Evolutionary conservation across 1,139 yeast species (phyloP), one percentile per base, ranked within the genome.

Genomic region (Nakaseomyces kungkrabaensis): DNA sequence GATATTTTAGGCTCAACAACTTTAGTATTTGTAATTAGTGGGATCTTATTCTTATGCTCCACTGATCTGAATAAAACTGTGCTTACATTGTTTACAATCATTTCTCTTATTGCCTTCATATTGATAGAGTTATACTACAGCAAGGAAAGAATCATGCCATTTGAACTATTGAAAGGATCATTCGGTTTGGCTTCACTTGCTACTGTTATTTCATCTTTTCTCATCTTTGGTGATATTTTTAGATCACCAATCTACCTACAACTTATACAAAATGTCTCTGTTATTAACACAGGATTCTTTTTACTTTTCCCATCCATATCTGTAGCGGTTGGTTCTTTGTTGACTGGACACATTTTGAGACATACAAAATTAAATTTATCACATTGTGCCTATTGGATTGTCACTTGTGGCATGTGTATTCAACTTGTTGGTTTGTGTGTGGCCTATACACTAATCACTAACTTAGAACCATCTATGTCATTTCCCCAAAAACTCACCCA

Each of bases 1-100:
- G 97, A 90, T 65, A 74, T 86, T 56, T 68, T 76, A 45, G 97
- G 97, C 4, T 79, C 94, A 0, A 63, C 77, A 31, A 70, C 81
- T 40, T 70, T 85, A 60, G 85, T 86, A 41, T 52, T 72, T 13
- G 68, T 84, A 1, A 74, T 87, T 52, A 65, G 75, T 17, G 66
- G 77, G 38, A 55, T 75, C 36, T 73, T 88, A 41, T 65, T 73
- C 49, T 51, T 73, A 25, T 64, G 71, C 34, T 68, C 74, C 5
- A 56, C 63, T 1, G 44, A 53, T 24, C 44, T 58, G 40, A 57
- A 60, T 49, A 61, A 60, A 43, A 2, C 47, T 0, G 4, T 52
- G 4, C 42, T 60, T n/a, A 13, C 55, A 4, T 4, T 56, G 1
- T 51, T 56, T 37, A 58, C 61, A 5, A 25, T 58, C 3, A 33